Evolutionary conservation across 2,329 filamentous ascomycete genomes (phyloP).

Genomic region (Trichophyton schoenleinii): DNA sequence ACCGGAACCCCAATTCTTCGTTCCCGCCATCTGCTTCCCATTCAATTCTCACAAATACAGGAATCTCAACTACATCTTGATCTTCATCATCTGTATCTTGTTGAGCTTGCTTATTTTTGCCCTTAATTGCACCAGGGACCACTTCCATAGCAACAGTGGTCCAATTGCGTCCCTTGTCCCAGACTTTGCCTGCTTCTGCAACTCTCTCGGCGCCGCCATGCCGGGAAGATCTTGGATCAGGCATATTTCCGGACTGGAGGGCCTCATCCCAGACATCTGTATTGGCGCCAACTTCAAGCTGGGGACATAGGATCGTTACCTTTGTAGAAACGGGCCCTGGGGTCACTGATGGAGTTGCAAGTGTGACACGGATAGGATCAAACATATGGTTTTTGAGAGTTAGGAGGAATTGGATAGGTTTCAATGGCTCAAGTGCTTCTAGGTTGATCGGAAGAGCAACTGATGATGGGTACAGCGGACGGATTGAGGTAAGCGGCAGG

Average conservation of each 20-base stretch:
- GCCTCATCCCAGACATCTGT: constrained; percentile 93
- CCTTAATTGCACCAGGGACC: constrained; percentile 44
- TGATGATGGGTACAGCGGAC: constrained; percentile 43
- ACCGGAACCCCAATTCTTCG: constrained; percentile 21
- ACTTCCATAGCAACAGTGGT: constrained; percentile 89
- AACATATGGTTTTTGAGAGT: constrained; percentile 92
- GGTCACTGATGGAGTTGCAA: constrained; percentile 70
- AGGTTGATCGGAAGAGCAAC: constrained; percentile 31
- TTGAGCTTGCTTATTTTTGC: constrained; percentile 34
- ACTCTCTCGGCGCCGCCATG: constrained; percentile 37
- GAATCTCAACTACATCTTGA: constrained; percentile 68
- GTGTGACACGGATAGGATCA: constrained; percentile 72
- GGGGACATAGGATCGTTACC: constrained; percentile 85
- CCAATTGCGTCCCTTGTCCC: constrained; percentile 88
- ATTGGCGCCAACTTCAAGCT: constrained; percentile 89
- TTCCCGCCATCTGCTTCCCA: constrained; percentile 58
- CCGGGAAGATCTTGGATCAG: constrained; percentile 31
- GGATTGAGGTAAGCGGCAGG: constrained; percentile 63
- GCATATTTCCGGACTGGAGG: constrained; percentile 44
- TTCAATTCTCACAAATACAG: constrained; percentile 82
- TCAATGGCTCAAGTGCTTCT: constrained; percentile 36
- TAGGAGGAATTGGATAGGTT: constrained; percentile 64
- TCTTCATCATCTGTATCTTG: constrained; percentile 48
- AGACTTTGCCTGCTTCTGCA: constrained; percentile 87
- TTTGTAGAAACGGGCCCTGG: constrained; percentile 63